Percentiles rank a stretch among this genome's conserved stretches.
phyloP scores from a whole-genome alignment of 2,329 filamentous ascomycete genomes.

The Fusarium sp. region DNA sequence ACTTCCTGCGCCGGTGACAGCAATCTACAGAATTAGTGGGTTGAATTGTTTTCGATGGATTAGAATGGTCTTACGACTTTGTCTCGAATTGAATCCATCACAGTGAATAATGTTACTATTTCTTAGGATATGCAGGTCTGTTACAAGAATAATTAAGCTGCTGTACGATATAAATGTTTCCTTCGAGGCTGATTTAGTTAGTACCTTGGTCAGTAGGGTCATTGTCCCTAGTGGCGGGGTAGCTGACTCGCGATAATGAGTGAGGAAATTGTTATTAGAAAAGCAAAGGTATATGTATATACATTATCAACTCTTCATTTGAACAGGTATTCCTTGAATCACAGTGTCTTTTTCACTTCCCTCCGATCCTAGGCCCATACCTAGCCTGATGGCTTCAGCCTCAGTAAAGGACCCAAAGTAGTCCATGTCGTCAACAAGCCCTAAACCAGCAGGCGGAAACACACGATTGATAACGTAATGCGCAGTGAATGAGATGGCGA shows the following conservation, averaged over 20 bases:
- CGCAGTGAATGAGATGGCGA: rapidly evolving
- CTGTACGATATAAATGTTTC: background rate
- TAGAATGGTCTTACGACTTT: too few species aligned
- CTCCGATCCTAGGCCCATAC: background rate
- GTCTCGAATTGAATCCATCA: background rate
- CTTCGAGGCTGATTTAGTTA: background rate
- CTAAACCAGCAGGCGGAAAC: background rate
- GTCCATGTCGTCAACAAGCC: background rate
- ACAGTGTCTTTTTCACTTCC: background rate
- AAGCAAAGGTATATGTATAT: rapidly evolving
- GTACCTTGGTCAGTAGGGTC: background rate
- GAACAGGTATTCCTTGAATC: background rate
- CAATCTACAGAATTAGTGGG: rapidly evolving
- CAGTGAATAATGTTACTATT: rapidly evolving
- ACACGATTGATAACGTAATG: background rate
- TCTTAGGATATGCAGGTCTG: background rate
- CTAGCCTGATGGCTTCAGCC: background rate
- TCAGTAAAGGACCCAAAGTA: background rate
- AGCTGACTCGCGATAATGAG: background rate
- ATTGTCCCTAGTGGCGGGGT: background rate
- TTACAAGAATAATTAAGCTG: background rate
- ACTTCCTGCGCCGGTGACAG: background rate
- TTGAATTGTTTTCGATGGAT: rapidly evolving
- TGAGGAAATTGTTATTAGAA: rapidly evolving
- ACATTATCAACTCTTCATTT: background rate